Conservation (phyloP, 2,329 filamentous ascomycete species). For the Phyllosticta ampelicida region DNA sequence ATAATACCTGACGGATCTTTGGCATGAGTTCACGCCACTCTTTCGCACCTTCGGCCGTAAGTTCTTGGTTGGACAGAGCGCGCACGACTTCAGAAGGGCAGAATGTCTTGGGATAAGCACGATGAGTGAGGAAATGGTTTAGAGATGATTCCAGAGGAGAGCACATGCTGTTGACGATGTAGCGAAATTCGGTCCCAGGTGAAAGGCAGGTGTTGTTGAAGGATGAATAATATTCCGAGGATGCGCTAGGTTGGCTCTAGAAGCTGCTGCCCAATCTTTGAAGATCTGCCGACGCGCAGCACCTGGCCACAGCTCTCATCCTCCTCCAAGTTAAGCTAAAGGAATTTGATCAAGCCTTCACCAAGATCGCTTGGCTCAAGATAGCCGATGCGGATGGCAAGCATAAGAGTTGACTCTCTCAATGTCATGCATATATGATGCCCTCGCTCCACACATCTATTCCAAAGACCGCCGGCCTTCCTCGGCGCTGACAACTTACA, state of each 20-base stretch:
- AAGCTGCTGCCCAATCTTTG: background rate
- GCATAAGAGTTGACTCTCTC: background rate
- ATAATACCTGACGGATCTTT: slow-evolving; percentile 31
- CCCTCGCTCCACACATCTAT: background rate
- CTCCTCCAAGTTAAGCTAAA: background rate
- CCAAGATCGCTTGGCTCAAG: background rate
- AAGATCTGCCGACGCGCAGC: background rate
- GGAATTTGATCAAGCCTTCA: background rate
- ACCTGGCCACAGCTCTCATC: background rate
- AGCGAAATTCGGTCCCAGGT: background rate
- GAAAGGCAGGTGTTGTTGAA: background rate
- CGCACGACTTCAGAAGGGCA: slow-evolving; percentile 43
- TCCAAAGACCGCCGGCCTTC: background rate
- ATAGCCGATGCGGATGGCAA: background rate
- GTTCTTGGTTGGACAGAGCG: slow-evolving; percentile 31
- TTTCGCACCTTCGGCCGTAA: slow-evolving; percentile 18
- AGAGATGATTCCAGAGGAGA: slow-evolving; percentile 16
- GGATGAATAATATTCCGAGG: slow-evolving; percentile 3
- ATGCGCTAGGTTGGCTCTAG: background rate
- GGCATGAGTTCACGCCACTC: slow-evolving; percentile 41
- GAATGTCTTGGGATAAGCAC: slow-evolving; percentile 39
- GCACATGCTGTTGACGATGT: background rate
- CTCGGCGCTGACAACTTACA: background rate
- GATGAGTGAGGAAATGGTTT: slow-evolving; percentile 19
- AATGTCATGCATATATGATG: background rate